Percentiles rank a stretch among this genome's conserved stretches.
Evolutionary conservation across 2,329 filamentous ascomycete species (phyloP).

Genomic region (Claviceps digitariae): DNA sequence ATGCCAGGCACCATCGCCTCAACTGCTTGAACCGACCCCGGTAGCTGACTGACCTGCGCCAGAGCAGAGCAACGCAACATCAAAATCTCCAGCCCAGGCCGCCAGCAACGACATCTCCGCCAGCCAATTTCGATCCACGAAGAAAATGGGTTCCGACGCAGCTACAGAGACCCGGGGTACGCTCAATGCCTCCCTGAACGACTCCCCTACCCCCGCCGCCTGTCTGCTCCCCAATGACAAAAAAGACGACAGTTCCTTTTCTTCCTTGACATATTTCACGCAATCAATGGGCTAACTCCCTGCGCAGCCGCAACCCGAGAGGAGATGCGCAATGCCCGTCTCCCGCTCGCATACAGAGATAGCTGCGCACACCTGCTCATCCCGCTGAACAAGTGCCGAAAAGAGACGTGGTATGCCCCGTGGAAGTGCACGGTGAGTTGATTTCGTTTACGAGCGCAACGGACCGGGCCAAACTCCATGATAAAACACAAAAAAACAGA

Average conservation of each 20-base stretch:
- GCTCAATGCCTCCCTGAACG: slow-evolving; percentile 7
- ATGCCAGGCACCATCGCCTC: slow-evolving; percentile 12
- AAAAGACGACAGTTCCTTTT: too few species aligned
- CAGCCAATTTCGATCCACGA: slow-evolving; percentile 21
- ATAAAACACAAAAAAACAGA: too few species aligned
- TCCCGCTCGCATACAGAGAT: slow-evolving; percentile 86
- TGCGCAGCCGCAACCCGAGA: slow-evolving; percentile 61
- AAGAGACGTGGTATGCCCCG: slow-evolving; percentile 82
- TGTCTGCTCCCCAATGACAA: too few species aligned
- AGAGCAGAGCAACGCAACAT: slow-evolving; percentile 6
- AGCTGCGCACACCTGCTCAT: slow-evolving; percentile 91
- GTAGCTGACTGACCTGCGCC: neutral
- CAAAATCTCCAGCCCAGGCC: slow-evolving; percentile 12
- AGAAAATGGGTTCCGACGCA: slow-evolving; percentile 24
- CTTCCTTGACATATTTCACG: neutral
- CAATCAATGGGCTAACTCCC: neutral
- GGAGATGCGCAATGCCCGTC: slow-evolving; percentile 83
- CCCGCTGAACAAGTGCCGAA: slow-evolving; percentile 87
- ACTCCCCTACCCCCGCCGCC: too few species aligned
- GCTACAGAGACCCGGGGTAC: slow-evolving; percentile 25
- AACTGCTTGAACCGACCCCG: slow-evolving; percentile 16
- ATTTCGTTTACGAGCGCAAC: neutral
- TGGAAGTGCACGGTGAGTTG: slow-evolving; percentile 90
- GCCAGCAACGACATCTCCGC: slow-evolving; percentile 14
- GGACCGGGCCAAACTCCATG: too few species aligned